Evolutionary conservation across 352 stramenopile species (phyloP), one percentile per base, ranked within the genome.

Genomic region (Phytophthora fragariae): DNA sequence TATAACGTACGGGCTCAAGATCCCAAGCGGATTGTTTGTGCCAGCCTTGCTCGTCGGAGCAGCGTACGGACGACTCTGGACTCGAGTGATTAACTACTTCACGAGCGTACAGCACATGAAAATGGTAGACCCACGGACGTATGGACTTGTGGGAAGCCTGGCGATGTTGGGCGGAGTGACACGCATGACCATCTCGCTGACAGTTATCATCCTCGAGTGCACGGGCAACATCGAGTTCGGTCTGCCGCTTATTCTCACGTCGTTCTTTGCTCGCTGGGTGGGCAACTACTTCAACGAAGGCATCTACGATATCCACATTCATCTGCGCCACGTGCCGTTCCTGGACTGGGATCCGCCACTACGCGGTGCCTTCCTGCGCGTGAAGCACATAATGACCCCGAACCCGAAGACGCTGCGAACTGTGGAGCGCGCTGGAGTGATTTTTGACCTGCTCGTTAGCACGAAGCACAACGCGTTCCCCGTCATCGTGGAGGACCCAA

Each of bases 281-380:
- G 98, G 98, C 27, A 99, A 99, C 81, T 91, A 98, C 47, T 99
- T 99, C 79, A 99, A 99, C 77, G 96, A 99, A 79, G 97, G 97
- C 19, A 93, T 99, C 52, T 99, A 99, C 85, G 98, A 99, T 77
- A 99, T 99, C 65, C 97, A 99, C 69, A 99, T 99, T 72, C 91
- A 98, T 60, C 79, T 99, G 27, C 98, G 85, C 8, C 85, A 86
- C 46, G 80, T 90, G 14, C 89, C 89, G 24, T 96, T 96, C 63
- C 68, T 96, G 11, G 89, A 96, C 59, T 94, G 86, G 85, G 85
- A 92, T 47, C 85, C 89, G 29, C 83, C 89, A 47, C 58, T 93
- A 21, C 79, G 80, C 24, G 86, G 89, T 8, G 83, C 80, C 0
- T 93, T 91, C 63, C 66, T 96, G 56, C 81, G 88, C 29, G 92